These are phyloP conservation scores for Nannochloris sp. DNA, from an alignment of 139 green algal species.

Conservation along the genomic window DNA sequence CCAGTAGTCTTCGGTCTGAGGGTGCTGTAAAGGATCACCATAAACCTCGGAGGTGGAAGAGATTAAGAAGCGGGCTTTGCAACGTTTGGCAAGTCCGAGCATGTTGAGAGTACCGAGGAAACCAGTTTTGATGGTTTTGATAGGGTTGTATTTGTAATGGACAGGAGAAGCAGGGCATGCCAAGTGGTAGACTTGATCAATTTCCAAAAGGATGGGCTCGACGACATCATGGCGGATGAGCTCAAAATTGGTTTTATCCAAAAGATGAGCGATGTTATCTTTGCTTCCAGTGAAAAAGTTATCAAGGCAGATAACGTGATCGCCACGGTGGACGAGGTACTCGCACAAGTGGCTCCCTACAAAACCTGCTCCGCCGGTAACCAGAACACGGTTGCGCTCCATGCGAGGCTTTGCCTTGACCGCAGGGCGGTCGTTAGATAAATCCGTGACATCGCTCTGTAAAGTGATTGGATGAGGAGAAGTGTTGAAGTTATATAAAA, in stretches of 20 bases:
- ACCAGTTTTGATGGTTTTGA: slow-evolving; percentile 98
- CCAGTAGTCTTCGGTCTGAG: slow-evolving; percentile 97
- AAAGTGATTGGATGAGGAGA: not conserved
- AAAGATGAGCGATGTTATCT: slow-evolving; percentile 88
- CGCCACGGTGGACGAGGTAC: slow-evolving; percentile 77
- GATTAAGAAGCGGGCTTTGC: slow-evolving; percentile 86
- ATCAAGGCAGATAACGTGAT: slow-evolving; percentile 96
- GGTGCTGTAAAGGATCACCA: slow-evolving; percentile 95
- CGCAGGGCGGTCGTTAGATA: slow-evolving; percentile 13
- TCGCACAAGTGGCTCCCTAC: slow-evolving; percentile 93
- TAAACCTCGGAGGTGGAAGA: slow-evolving; percentile 95
- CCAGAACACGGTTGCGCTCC: slow-evolving; percentile 77
- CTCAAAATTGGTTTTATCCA: slow-evolving; percentile 92
- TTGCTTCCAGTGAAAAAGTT: slow-evolving; percentile 99
- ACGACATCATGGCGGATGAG: slow-evolving; percentile 96
- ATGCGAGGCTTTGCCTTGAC: slow-evolving; percentile 82
- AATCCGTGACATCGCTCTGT: slow-evolving; percentile 4
- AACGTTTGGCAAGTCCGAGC: slow-evolving; percentile 96
- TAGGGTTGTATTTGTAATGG: slow-evolving; percentile 99
- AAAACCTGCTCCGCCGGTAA: slow-evolving; percentile 94
- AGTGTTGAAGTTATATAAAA: no score
- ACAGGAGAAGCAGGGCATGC: slow-evolving; percentile 97
- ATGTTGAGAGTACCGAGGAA: slow-evolving; percentile 99
- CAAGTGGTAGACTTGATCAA: slow-evolving; percentile 98
- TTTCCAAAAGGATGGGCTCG: slow-evolving; percentile 91